Evolutionary conservation across 2,329 filamentous ascomycete species (phyloP).

Genomic region (Verticillium nonalfalfae): DNA sequence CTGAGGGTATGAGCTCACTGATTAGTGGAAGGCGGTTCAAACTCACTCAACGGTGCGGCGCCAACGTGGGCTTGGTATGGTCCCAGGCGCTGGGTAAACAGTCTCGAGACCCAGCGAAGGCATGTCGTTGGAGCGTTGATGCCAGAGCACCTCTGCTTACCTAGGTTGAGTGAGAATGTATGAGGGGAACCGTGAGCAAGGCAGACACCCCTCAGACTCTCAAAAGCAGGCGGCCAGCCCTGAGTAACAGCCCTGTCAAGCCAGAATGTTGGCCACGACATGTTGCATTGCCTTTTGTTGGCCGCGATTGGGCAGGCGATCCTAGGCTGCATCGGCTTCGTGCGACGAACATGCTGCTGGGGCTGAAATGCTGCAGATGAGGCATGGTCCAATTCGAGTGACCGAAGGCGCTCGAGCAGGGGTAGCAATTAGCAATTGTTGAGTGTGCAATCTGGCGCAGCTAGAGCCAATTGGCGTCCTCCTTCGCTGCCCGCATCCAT

Average conservation of each 20-base stretch:
- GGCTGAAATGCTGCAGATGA: neutral
- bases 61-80: constrained; percentile 4
- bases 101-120: constrained; percentile 7
- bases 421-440: neutral
- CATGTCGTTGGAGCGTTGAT: constrained; percentile 1
- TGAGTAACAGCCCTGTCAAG: neutral
- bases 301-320: neutral
- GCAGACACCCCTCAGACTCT: neutral
- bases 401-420: neutral
- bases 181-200: neutral
- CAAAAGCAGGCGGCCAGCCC: neutral
- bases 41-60: constrained; percentile 4
- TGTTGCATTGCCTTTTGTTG: neutral
- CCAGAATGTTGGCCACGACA: neutral
- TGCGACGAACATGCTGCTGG: neutral
- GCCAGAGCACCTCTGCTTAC: neutral
- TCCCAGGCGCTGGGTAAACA: constrained; percentile 5
- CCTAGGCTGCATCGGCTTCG: neutral
- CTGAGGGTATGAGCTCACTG: constrained; percentile 3
- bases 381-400: neutral
- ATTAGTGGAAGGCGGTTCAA: neutral
- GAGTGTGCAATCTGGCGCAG: neutral
- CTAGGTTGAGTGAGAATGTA: neutral
- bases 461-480: neutral
- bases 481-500: too few species aligned